Percentiles rank a stretch among this genome's conserved stretches.
phyloP scores from a whole-genome alignment of 2,329 filamentous ascomycete species.

The Sordariomycetes sp. region DNA sequence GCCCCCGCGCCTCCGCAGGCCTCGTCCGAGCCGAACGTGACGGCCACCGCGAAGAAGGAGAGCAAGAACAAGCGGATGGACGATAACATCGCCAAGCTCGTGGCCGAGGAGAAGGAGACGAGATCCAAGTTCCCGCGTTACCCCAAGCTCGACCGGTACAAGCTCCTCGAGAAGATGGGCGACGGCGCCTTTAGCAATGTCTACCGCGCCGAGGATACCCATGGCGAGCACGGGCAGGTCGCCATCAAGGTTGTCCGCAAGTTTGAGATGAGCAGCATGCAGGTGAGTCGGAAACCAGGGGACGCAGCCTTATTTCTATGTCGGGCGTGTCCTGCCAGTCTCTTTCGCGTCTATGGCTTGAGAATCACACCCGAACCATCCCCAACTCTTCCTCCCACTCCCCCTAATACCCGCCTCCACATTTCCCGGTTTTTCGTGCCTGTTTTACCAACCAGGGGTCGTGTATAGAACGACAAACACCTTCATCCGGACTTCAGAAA shows the following conservation, averaged over 20 bases:
- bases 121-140: conserved; percentile 79
- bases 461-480: conserved; percentile 73
- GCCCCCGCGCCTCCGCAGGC: background rate
- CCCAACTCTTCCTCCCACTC: background rate
- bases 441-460: conserved; percentile 39
- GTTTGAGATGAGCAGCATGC: conserved; percentile 96
- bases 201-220: conserved; percentile 72
- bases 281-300: conserved; percentile 58
- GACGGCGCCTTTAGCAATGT: conserved; percentile 99
- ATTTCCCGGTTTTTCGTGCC: conserved; percentile 10
- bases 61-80: conserved; percentile 25
- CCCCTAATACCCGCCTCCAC: background rate
- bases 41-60: background rate
- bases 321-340: background rate
- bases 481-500: conserved; percentile 96
- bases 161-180: conserved; percentile 87
- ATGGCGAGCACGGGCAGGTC: conserved; percentile 65
- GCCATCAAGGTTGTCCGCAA: conserved; percentile 99
- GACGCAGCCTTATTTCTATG: background rate
- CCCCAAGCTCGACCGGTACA: conserved; percentile 77
- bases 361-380: conserved; percentile 14
- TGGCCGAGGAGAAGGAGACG: conserved; percentile 83
- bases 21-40: background rate
- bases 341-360: conserved; percentile 5
- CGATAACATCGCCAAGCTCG: conserved; percentile 72